These are phyloP conservation scores for Gnetum montanum DNA, from an alignment of 75 land plant genomes.

Conservation along the genomic window DNA sequence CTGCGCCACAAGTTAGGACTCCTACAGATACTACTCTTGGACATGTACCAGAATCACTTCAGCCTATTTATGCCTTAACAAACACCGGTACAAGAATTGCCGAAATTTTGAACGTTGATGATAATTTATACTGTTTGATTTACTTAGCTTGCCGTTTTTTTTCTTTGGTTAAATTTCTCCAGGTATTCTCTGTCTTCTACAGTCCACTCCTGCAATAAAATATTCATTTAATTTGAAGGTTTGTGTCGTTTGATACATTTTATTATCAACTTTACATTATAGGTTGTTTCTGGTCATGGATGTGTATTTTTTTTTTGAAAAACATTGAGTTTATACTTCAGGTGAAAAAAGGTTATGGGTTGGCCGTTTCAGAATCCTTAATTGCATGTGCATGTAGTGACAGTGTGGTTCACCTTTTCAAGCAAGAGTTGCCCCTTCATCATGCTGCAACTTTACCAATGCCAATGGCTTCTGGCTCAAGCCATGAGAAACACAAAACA, in stretches of 20 bases:
- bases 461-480: too few species aligned
- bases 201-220: conserved; percentile 39
- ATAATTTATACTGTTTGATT: not conserved
- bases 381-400: conserved; percentile 74
- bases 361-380: conserved; percentile 38
- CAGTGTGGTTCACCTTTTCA: conserved; percentile 54
- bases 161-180: not conserved
- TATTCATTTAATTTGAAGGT: conserved; percentile 72
- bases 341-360: conserved; percentile 48
- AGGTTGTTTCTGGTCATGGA: not conserved
- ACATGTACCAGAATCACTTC: conserved; percentile 17
- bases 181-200: conserved; percentile 54
- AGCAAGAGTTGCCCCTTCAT: conserved; percentile 34
- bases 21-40: not conserved
- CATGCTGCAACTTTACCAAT: conserved; percentile 38
- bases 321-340: too few species aligned
- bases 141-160: not conserved
- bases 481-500: too few species aligned
- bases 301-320: too few species aligned
- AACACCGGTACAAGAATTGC: conserved; percentile 45
- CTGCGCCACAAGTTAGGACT: conserved; percentile 14
- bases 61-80: conserved; percentile 57
- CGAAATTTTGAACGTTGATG: too few species aligned
- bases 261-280: not conserved
- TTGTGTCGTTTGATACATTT: not conserved